Evolutionary conservation across 1,284 basidiomycete genomes (phyloP), one percentile per base, ranked within the genome.

Genomic region (Puccinia brachypodii): DNA sequence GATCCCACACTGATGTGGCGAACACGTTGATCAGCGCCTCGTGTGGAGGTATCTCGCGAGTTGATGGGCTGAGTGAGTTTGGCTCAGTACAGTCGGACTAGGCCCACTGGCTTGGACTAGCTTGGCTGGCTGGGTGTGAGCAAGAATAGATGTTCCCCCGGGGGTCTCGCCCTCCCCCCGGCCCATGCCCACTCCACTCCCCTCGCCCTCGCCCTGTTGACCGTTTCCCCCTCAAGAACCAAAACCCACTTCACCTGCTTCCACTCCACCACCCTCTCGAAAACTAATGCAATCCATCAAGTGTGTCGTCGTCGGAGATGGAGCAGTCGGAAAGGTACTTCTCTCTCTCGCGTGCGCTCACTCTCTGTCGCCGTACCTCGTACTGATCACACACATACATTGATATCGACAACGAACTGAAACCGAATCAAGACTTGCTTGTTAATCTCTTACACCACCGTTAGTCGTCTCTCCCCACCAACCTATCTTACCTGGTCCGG

Each of bases 251-350:
- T 16, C 33, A 71, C 66, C 36, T 36, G 44, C 40, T 56, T 42
- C 14, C 33, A 62, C 16, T 53, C 58, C 19, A 58, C n/a, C 11
- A n/a, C n/a, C 53, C n/a, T 19, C 36, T 4, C 36, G 7, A 40
- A 25, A 7, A 7, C 19, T 16, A 40, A 73, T 76, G 69, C 72
- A 72, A 69, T 81, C 75, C 76, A 87, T 86, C 84, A 87, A 87
- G 94, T 94, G 94, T 90, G 96, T 98, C 88, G 96, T 98, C 86
- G 96, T 99, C 83, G 96, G 96, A 86, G 96, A 99, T 89, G 96
- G 96, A 92, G 96, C 96, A 81, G 96, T 99, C 86, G 96, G 96
- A 89, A 99, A 98, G 93, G 96, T 92, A 38, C 8, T 73, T 22
- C 22, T 53, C 33, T 68, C 68, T 28, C 82, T 72, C 19, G 42